A percentile compares a stretch with the other conserved stretches of the same genome.
phyloP scores from a whole-genome alignment of 805 yeast species.

The Yamadazyma takamatsuzukensis region DNA sequence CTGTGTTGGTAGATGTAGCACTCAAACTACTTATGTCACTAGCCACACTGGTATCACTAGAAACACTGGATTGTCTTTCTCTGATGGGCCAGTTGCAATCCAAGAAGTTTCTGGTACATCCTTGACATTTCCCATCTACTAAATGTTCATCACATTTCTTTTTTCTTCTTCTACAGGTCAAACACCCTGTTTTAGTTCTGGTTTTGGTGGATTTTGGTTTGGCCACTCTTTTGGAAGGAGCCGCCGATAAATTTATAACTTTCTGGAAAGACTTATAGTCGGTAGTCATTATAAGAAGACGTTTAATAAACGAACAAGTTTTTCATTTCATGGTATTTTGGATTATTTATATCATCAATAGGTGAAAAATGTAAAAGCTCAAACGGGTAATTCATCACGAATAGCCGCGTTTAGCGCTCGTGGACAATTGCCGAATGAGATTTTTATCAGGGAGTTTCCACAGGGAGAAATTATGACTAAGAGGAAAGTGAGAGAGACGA shows the following conservation, averaged over 20 bases:
- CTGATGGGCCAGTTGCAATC: slow-evolving; percentile 40
- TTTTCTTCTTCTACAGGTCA: slow-evolving; percentile 61
- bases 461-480: too few relatives aligned
- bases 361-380: slow-evolving; percentile 2
- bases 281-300: too few relatives aligned
- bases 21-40: slow-evolving; percentile 7
- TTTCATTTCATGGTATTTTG: too few relatives aligned
- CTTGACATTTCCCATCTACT: slow-evolving; percentile 43
- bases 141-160: slow-evolving; percentile 57
- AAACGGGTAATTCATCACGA: slow-evolving; percentile 5
- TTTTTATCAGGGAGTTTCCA: too few relatives aligned
- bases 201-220: slow-evolving; percentile 17
- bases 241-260: slow-evolving; percentile 26
- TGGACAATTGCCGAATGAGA: too few relatives aligned
- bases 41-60: slow-evolving; percentile 6
- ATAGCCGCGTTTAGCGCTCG: slow-evolving; percentile 5
- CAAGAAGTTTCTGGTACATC: slow-evolving; percentile 41
- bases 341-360: too few relatives aligned
- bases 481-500: too few relatives aligned
- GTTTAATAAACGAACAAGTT: too few relatives aligned
- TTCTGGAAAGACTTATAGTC: slow-evolving; percentile 36
- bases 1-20: slow-evolving; percentile 5
- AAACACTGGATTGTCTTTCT: slow-evolving; percentile 1
- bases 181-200: slow-evolving; percentile 51
- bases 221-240: slow-evolving; percentile 14